These are phyloP conservation scores for Pseudodiploospora longispora DNA, from an alignment of 2,329 filamentous ascomycete genomes.

Conservation along the genomic window DNA sequence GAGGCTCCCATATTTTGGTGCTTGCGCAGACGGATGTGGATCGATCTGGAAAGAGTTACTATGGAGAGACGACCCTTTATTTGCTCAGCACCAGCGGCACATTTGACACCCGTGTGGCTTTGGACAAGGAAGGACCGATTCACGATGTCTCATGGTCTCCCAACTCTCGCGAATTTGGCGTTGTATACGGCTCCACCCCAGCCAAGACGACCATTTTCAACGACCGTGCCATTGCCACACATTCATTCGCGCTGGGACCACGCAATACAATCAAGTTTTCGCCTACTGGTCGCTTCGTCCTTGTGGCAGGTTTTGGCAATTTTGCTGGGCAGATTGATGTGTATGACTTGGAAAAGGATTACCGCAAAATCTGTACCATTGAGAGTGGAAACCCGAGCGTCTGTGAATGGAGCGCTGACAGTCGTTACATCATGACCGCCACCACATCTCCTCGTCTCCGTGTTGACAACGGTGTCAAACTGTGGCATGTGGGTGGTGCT, in stretches of 20 bases:
- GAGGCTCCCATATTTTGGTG: slow-evolving; percentile 85
- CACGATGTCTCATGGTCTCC: slow-evolving; percentile 98
- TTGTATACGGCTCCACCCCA: slow-evolving; percentile 98
- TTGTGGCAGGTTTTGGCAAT: slow-evolving; percentile 96
- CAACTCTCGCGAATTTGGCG: slow-evolving; percentile 94
- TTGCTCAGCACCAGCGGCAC: slow-evolving; percentile 83
- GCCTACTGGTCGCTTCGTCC: slow-evolving; percentile 82
- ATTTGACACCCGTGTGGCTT: slow-evolving; percentile 83
- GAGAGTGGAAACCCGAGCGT: slow-evolving; percentile 93
- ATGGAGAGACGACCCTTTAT: slow-evolving; percentile 96
- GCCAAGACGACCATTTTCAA: slow-evolving; percentile 99
- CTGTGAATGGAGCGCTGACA: slow-evolving; percentile 96
- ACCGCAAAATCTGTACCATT: slow-evolving; percentile 84
- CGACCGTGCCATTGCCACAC: slow-evolving; percentile 69
- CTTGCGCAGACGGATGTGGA: slow-evolving; percentile 97
- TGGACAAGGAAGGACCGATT: slow-evolving; percentile 96
- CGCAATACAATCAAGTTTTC: slow-evolving; percentile 96
- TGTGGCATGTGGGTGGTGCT: slow-evolving; percentile 84
- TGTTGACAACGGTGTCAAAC: slow-evolving; percentile 91
- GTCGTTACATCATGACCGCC: slow-evolving; percentile 91
- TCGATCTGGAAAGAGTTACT: slow-evolving; percentile 98
- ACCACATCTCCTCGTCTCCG: slow-evolving; percentile 91
- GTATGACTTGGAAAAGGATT: slow-evolving; percentile 92
- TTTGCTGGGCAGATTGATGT: slow-evolving; percentile 96
- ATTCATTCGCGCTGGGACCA: slow-evolving; percentile 79